Conservation (phyloP, 2,329 filamentous ascomycete genomes). For the Aspergillus sp. region DNA sequence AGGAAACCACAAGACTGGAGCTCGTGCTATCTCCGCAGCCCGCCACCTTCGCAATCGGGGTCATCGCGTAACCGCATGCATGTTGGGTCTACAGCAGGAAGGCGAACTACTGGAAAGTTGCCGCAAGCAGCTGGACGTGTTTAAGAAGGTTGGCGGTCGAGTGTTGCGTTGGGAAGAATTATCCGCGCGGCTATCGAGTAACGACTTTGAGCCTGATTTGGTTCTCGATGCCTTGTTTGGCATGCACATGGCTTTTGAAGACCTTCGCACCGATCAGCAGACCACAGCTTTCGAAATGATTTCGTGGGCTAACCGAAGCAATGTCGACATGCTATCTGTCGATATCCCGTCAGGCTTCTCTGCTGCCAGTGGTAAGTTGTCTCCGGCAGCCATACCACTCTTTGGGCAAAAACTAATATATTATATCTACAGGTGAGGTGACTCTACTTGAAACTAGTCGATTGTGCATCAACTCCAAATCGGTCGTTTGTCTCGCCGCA, state of each 20-base stretch:
- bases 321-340: slow-evolving; percentile 75
- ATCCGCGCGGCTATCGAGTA: slow-evolving; percentile 40
- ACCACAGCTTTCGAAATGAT: slow-evolving; percentile 82
- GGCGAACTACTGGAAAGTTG: slow-evolving; percentile 73
- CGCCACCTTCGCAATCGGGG: slow-evolving; percentile 81
- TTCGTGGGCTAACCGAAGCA: slow-evolving; percentile 85
- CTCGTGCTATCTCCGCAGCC: slow-evolving; percentile 75
- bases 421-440: slow-evolving; percentile 39
- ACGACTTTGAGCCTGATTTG: slow-evolving; percentile 64
- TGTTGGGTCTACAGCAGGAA: slow-evolving; percentile 79
- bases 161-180: slow-evolving; percentile 58
- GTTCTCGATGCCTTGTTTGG: slow-evolving; percentile 87
- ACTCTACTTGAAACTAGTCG: slow-evolving; percentile 63
- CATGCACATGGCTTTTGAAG: slow-evolving; percentile 80
- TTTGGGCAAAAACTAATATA: slow-evolving; percentile 9
- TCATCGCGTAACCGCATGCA: slow-evolving; percentile 70
- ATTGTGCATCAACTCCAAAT: slow-evolving; percentile 73
- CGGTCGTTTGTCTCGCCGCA: slow-evolving; percentile 77
- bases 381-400: slow-evolving; percentile 16
- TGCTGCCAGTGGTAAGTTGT: slow-evolving; percentile 63
- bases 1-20: slow-evolving; percentile 88
- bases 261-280: slow-evolving; percentile 74
- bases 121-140: slow-evolving; percentile 73
- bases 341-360: slow-evolving; percentile 87
- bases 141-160: slow-evolving; percentile 73